These are phyloP conservation scores for Psilocybe mexicana DNA, from an alignment of 1,284 basidiomycete species.

Conservation along the genomic window DNA sequence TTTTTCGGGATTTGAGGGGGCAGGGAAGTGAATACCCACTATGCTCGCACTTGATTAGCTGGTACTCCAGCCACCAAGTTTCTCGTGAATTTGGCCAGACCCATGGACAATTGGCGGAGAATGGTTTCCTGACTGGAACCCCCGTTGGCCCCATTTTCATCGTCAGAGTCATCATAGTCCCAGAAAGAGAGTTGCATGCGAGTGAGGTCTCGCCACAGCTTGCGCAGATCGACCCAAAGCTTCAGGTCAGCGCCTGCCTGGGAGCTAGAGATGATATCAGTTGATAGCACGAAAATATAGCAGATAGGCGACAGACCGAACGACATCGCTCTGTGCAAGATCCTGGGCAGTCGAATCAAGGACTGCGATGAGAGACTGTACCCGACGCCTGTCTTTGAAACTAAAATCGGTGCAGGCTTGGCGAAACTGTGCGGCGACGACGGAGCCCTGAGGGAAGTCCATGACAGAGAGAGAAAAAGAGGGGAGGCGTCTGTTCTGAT, in stretches of 20 bases:
- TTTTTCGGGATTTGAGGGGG: constrained; percentile 7
- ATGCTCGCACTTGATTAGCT: constrained; percentile 63
- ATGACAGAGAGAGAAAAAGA: constrained; percentile 16
- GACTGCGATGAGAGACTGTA: constrained; percentile 31
- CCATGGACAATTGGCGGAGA: constrained; percentile 17
- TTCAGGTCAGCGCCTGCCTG: constrained; percentile 47
- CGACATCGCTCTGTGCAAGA: constrained; percentile 44
- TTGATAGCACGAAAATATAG: neutral
- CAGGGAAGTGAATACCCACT: constrained; percentile 46
- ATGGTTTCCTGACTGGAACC: constrained; percentile 14
- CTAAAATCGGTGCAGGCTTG: constrained; percentile 39
- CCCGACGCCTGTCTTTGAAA: constrained; percentile 32
- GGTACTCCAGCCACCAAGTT: constrained; percentile 72
- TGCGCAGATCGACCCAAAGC: constrained; percentile 55
- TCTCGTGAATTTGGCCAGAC: constrained; percentile 70
- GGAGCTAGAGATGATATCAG: constrained; percentile 32
- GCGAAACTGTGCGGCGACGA: constrained; percentile 35
- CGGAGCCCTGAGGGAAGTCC: constrained; percentile 18
- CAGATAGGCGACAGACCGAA: constrained; percentile 40
- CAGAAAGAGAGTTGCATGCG: constrained; percentile 46
- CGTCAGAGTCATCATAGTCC: constrained; percentile 46
- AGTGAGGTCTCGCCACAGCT: constrained; percentile 53
- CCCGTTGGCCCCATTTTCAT: constrained; percentile 33
- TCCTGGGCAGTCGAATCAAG: constrained; percentile 47
- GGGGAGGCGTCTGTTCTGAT: constrained; percentile 3